A percentile compares a stretch with the other conserved stretches of the same genome.
Evolutionary conservation across 164 flowering plant species (phyloP).

Genomic region (Echeveria elegans): DNA sequence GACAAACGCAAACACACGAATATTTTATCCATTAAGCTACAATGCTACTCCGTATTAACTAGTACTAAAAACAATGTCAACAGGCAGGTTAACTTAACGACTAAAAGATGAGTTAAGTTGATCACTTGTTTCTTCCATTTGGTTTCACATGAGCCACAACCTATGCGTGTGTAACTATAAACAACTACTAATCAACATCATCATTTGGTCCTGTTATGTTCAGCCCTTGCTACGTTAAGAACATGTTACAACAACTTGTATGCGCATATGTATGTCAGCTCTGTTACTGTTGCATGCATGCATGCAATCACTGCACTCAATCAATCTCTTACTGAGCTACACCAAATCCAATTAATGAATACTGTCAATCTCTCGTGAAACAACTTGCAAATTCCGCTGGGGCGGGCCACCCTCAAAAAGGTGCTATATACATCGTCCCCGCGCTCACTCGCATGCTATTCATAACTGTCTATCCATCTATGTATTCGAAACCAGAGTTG

Average conservation of each 20-base stretch:
- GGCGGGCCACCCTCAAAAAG: neutral
- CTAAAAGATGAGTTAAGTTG: neutral
- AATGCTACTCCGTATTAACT: too few relatives aligned
- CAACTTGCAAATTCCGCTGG: neutral
- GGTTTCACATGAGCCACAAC: neutral
- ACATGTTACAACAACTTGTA: too few relatives aligned
- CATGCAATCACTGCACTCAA: neutral
- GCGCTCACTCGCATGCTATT: neutral
- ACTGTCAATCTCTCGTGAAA: neutral
- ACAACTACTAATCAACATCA: too few relatives aligned
- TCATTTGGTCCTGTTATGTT: neutral
- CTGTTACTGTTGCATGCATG: neutral
- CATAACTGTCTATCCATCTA: too few relatives aligned
- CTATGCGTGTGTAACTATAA: too few relatives aligned
- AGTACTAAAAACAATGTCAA: neutral
- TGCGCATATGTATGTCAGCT: too few relatives aligned
- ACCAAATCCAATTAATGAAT: neutral
- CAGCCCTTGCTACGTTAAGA: neutral
- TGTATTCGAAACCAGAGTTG: too few relatives aligned
- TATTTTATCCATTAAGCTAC: neutral
- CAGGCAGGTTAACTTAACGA: neutral
- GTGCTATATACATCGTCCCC: neutral
- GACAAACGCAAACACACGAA: neutral
- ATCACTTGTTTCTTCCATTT: neutral
- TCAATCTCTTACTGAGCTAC: neutral